Evolutionary conservation across 768 basidiomycete species (phyloP), one percentile per base, ranked within the genome.

Genomic region (Lactarius sp.): DNA sequence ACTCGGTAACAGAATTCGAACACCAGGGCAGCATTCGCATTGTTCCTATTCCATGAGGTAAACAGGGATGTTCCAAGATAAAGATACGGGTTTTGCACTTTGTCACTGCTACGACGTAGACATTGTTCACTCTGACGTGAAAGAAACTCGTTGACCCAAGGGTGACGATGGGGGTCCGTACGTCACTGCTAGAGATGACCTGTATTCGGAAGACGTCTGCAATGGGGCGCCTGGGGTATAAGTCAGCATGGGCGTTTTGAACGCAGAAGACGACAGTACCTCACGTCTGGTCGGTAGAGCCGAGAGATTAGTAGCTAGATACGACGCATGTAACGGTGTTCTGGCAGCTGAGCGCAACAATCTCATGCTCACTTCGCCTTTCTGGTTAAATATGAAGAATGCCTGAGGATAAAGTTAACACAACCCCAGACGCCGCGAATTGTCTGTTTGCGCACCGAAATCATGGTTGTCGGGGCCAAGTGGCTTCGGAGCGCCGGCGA

Each of bases 371-470:
- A 94, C 96, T 84, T 98, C 97, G 75, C 97, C 97, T 76, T 98
- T 98, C 76, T 95, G 94, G 73, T 98, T 99, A 82, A 98, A 97
- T 62, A 98, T 93, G 76, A 98, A 98, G 85, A 98, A 98, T 53
- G 92, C 95, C 95, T 98, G 37, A 52, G 44, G 36, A 42, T 63
- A 41, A n/a, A 7, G 13, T 60, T 22, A 58, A 49, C n/a, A 34
- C 12, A 44, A 14, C 14, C 55, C 27, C 18, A 39, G 34, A 52
- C n/a, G 20, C 44, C 9, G 20, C 16, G n/a, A 8, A 9, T 49
- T 7, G 16, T 20, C 33, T 13, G 12, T 6, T 37, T 52, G 41
- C 64, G 49, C 42, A 65, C 64, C 54, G 64, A 65, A 42, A 65
- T 65, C 64, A 65, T 65, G 14, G 64, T 52, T 12, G 62, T 60